These are phyloP conservation scores for Mycena amicta DNA, from an alignment of 768 basidiomycete genomes.

Conservation along the genomic window DNA sequence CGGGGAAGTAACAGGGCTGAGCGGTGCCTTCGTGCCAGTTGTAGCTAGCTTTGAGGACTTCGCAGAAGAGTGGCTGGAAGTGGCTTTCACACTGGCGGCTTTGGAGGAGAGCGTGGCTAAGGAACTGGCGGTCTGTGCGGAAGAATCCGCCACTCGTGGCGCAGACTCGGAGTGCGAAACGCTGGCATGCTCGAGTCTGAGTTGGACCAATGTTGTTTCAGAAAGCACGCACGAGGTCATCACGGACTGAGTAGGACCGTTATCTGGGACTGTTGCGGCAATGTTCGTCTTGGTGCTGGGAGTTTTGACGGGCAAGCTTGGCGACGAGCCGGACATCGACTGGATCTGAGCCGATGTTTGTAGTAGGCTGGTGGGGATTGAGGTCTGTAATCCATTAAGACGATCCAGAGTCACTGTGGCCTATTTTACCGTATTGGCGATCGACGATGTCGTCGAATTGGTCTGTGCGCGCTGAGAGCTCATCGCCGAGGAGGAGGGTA, in stretches of 20 bases:
- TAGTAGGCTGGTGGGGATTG: neutral
- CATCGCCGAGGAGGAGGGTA: too few species aligned
- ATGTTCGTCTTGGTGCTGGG: neutral
- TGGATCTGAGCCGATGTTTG: neutral
- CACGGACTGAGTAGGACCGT: neutral
- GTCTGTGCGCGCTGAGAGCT: too few species aligned
- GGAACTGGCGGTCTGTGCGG: neutral
- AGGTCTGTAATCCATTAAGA: too few species aligned
- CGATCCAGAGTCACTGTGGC: too few species aligned
- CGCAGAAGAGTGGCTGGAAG: neutral
- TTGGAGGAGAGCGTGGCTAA: neutral
- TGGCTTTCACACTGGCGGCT: neutral
- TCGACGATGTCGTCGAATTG: conserved; percentile 2
- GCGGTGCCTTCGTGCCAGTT: too few species aligned
- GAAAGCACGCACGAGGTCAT: neutral
- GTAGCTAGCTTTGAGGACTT: too few species aligned
- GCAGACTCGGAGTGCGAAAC: neutral
- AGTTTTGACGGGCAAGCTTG: neutral
- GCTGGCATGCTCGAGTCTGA: neutral
- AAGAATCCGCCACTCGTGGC: neutral
- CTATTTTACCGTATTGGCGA: neutral
- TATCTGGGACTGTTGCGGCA: neutral
- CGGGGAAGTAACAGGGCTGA: neutral
- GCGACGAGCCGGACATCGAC: neutral
- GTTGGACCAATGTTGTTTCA: too few species aligned